These are phyloP conservation scores for Phaseolus lunatus DNA, from an alignment of 306 rosid species.

Conservation along the genomic window DNA sequence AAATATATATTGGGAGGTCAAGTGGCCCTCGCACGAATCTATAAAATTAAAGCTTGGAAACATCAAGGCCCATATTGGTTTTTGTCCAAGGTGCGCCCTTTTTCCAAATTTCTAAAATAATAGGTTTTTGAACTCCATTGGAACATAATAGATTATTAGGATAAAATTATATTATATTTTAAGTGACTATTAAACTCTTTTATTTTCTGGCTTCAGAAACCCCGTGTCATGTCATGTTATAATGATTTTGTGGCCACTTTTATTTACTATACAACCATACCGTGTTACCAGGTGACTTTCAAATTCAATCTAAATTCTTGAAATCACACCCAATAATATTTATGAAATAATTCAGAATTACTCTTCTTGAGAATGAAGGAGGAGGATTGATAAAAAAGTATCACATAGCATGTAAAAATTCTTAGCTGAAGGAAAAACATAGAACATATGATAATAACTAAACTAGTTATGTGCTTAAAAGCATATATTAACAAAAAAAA, in stretches of 20 bases:
- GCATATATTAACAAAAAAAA: too few relatives aligned
- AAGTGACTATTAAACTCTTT: background rate
- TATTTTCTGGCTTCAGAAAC: too few relatives aligned
- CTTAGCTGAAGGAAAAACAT: background rate
- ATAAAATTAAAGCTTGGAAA: too few relatives aligned
- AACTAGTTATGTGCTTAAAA: too few relatives aligned
- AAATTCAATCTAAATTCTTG: background rate
- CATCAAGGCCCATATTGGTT: background rate
- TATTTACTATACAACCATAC: background rate
- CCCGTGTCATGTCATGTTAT: background rate
- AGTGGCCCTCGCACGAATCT: too few relatives aligned
- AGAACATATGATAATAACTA: background rate
- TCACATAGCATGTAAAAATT: background rate
- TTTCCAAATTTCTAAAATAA: background rate
- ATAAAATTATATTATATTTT: too few relatives aligned
- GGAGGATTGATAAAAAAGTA: background rate
- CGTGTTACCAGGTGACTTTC: background rate
- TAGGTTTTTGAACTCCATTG: background rate
- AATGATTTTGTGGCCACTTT: background rate
- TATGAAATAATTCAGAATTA: too few relatives aligned
- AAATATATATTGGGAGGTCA: too few relatives aligned
- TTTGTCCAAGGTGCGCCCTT: background rate
- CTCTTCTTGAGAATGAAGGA: background rate
- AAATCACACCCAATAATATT: background rate
- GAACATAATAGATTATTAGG: background rate